Evolutionary conservation across 2,329 filamentous ascomycete genomes (phyloP).

Genomic region (Xylaria sp.): DNA sequence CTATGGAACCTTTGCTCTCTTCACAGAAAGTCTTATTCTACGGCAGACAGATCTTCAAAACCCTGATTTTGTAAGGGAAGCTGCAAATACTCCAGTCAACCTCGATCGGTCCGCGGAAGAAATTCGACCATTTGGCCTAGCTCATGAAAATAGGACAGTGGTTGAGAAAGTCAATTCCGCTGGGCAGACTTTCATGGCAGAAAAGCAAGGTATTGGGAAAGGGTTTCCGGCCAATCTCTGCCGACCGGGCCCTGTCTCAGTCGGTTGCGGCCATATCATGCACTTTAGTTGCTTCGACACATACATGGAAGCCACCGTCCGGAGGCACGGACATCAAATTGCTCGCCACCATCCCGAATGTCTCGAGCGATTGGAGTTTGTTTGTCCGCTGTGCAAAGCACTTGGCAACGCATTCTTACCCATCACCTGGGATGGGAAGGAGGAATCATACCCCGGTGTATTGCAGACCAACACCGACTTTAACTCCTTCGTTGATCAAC

Average conservation of each 20-base stretch:
- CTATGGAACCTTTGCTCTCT: constrained; percentile 92
- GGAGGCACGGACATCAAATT: constrained; percentile 91
- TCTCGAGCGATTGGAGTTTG: constrained; percentile 83
- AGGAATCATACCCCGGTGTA: constrained; percentile 82
- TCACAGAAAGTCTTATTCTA: constrained; percentile 86
- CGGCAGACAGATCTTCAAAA: constrained; percentile 88
- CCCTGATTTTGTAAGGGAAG: constrained; percentile 85
- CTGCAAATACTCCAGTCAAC: constrained; percentile 78
- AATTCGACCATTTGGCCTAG: constrained; percentile 89
- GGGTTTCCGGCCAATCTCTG: constrained; percentile 80
- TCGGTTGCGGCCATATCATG: constrained; percentile 98
- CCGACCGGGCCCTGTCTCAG: constrained; percentile 81
- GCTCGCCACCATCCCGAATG: constrained; percentile 92
- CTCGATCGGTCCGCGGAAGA: constrained; percentile 87
- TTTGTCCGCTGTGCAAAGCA: constrained; percentile 96
- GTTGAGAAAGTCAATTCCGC: constrained; percentile 80
- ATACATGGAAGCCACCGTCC: constrained; percentile 84
- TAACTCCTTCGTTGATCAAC: constrained; percentile 73
- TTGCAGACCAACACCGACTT: constrained; percentile 71
- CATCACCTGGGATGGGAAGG: constrained; percentile 93
- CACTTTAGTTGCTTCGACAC: constrained; percentile 95
- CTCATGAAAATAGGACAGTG: constrained; percentile 82
- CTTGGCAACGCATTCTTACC: constrained; percentile 94
- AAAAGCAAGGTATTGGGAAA: constrained; percentile 86
- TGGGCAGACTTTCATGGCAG: constrained; percentile 76